Evolutionary conservation across 768 basidiomycete genomes (phyloP), one percentile per base, ranked within the genome.

Genomic region (Boletus insuetus): DNA sequence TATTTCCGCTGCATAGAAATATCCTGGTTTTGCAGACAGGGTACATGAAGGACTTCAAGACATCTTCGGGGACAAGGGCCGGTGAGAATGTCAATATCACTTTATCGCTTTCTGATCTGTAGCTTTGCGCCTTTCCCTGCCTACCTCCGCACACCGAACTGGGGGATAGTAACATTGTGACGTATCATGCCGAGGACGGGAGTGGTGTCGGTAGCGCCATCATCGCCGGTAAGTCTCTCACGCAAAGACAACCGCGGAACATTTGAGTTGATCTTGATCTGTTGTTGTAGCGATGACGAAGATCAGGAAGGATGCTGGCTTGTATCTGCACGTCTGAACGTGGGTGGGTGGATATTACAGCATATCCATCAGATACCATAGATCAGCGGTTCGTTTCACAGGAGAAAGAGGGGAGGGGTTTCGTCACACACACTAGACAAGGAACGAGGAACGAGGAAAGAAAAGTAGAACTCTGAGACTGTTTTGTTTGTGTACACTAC

Each of bases 161-260:
- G 17, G 42, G 54, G 19, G 34, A 31, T 39, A 71, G 69, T 26
- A 65, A 64, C 57, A 69, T 67, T 38, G 54, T 61, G 38, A 69
- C 75, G 11, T 53, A 78, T 69, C 58, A 79, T 69, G 58, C 73
- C 72, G 60, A 74, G 77, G 58, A 85, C 70, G 56, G 83, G 47
- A 92, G 89, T 60, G 96, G 96, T 61, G 94, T 98, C 29, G 96
- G 97, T 14, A 92, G 91, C 62, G 94, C 94, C 8, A 97, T 98
- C 69, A 97, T 99, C 64, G 96, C 96, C 2, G 84, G 84, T 85
- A 44, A 62, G 81, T 73, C 31, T 51, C 32, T 47, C 13, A 16
- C 24, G 16, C 22, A 51, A 14, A 42, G 6, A 37, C 14, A 12
- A 46, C 32, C 29, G 40, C 43, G 29, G 35, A 45, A 39, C 29